These are phyloP conservation scores for Cornus suecica DNA, from an alignment of 148 eudicot genomes.

Conservation along the genomic window DNA sequence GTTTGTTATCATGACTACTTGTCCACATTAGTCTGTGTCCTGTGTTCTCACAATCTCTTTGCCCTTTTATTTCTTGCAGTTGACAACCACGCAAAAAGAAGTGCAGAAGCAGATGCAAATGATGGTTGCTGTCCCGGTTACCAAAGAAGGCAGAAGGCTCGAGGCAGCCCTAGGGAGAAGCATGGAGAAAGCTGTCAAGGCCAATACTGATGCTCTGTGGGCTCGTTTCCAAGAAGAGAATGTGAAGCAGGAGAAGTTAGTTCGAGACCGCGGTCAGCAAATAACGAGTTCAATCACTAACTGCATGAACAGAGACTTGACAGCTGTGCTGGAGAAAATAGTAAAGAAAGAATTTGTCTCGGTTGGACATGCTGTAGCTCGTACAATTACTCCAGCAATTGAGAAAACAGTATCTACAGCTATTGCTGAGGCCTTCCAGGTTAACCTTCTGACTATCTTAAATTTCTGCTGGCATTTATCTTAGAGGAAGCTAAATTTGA, in stretches of 20 bases:
- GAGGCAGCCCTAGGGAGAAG: slow-evolving; percentile 67
- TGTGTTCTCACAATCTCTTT: not conserved
- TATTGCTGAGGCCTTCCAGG: slow-evolving; percentile 86
- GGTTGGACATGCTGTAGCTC: slow-evolving; percentile 69
- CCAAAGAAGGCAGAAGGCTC: slow-evolving; percentile 79
- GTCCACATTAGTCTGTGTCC: not conserved
- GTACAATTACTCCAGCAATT: slow-evolving; percentile 58
- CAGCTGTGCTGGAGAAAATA: slow-evolving; percentile 57
- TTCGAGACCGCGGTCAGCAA: slow-evolving; percentile 69
- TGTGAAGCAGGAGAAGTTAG: slow-evolving; percentile 68
- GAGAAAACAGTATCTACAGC: slow-evolving; percentile 71
- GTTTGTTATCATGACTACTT: not conserved
- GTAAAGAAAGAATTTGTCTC: slow-evolving; percentile 77
- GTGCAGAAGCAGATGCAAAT: slow-evolving; percentile 63
- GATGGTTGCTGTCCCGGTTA: slow-evolving; percentile 48
- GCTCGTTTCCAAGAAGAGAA: slow-evolving; percentile 76
- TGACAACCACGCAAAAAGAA: slow-evolving; percentile 62
- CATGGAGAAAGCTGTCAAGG: slow-evolving; percentile 75
- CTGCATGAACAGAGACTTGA: slow-evolving; percentile 60
- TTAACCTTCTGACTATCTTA: slow-evolving; percentile 21
- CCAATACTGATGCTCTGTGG: slow-evolving; percentile 85
- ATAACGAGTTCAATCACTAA: slow-evolving; percentile 47
- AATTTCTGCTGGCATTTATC: not conserved
- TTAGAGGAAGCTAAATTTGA: slow-evolving; percentile 9
- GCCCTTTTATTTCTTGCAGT: slow-evolving; percentile 35